phyloP scores from a whole-genome alignment of 2,329 filamentous ascomycete species.

The Colletotrichum tropicicola region DNA sequence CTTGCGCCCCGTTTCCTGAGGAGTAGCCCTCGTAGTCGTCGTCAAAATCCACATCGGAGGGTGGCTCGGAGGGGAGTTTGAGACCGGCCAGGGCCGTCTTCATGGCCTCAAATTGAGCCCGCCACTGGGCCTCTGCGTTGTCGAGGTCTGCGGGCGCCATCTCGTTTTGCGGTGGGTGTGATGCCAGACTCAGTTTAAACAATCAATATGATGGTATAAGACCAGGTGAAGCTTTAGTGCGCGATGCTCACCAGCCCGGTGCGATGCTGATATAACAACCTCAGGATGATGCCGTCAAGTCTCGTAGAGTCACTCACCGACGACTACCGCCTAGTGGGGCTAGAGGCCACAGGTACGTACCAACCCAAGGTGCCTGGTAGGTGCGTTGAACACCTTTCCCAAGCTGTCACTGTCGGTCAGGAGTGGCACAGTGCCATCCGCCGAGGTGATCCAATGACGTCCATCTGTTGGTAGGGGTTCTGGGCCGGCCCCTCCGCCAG shows the following conservation, averaged over 20 bases:
- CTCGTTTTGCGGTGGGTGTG: neutral
- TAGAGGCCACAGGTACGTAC: neutral
- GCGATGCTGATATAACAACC: conserved; percentile 3
- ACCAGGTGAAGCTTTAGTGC: neutral
- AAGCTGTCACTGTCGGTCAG: neutral
- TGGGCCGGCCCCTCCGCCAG: neutral
- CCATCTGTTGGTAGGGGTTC: neutral
- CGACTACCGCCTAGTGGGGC: neutral
- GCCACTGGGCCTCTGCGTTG: conserved; percentile 74
- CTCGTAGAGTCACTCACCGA: conserved; percentile 24
- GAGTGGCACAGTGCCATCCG: neutral
- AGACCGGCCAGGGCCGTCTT: conserved; percentile 82
- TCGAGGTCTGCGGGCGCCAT: conserved; percentile 47
- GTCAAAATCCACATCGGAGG: conserved; percentile 65
- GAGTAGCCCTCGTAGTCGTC: conserved; percentile 68
- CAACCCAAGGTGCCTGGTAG: neutral
- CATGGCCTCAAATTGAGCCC: conserved; percentile 87
- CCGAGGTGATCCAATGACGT: conserved; percentile 20
- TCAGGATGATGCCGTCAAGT: neutral
- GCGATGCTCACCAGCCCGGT: neutral
- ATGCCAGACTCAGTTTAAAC: neutral
- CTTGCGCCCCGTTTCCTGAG: conserved; percentile 73
- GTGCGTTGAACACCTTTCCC: neutral
- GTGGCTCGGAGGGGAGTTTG: conserved; percentile 50
- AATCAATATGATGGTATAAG: neutral